Base-by-base conservation (phyloP, 805 yeast genomes). In the Ogataea ramenticola region DNA sequence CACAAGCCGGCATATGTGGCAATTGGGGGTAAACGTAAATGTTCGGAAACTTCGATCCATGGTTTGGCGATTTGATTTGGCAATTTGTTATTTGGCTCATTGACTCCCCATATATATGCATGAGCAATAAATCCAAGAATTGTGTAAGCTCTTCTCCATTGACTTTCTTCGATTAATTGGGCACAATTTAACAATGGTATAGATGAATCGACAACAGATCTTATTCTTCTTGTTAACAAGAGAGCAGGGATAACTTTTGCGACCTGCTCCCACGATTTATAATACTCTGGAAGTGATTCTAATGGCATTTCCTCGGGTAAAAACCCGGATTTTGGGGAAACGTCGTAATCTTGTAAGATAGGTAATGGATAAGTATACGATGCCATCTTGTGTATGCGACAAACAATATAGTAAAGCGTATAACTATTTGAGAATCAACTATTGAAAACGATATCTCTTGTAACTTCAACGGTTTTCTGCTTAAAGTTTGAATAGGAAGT, bases 61-160 rank as follows among this genome's bases (percentile, higher is more conserved):
- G 98, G 97, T 41, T 68, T 63, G 1, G 96, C 82, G 20, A 90
- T 55, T 48, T 76, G 78, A 40, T 58, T 64, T 0, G 97, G 96
- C 15, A 91, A 61, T 36, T 62, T 67, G 47, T 83, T 81, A 12
- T 65, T 61, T 16, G 95, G 84, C 39, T 62, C 60, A 44, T 77
- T 79, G 19, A 77, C 77, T 1, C 87, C 83, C 98, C 98, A 90
- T 21, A 90, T 80, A 58, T 90, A 90, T 1, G 93, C 95, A 61
- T 90, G 96, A 2, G 88, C 75, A 38, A 91, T 61, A 55, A 89
- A 90, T 12, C 91, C 82, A 26, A 90, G 68, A 2, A 88, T 67
- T 16, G 85, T 79, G 62, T 86, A 86, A 0, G 96, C 96, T 53
- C 97, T 72, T 58, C 95, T 74, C 57, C 72, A 71, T 51, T 86